Percentiles rank a stretch among this genome's conserved stretches.
These are phyloP conservation scores for Aspergillus felis DNA, from an alignment of 2,329 filamentous ascomycete genomes.

Conservation along the genomic window DNA sequence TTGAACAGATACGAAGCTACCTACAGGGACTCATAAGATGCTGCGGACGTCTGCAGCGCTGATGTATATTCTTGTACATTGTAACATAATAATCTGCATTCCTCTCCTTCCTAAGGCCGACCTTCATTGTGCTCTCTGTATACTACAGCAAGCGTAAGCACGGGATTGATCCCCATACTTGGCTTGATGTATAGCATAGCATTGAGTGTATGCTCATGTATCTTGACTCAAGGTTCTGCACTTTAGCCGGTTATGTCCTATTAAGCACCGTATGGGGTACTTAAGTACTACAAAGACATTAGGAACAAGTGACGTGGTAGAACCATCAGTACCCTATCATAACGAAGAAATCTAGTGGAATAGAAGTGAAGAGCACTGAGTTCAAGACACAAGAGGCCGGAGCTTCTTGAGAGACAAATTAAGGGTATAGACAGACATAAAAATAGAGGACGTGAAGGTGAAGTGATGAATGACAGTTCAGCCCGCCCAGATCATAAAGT, in stretches of 20 bases:
- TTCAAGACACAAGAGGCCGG: not conserved
- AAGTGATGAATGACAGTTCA: not conserved
- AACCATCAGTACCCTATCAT: not conserved
- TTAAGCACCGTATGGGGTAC: not conserved
- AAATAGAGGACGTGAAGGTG: not conserved
- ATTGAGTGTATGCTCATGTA: not conserved
- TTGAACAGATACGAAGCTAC: slow-evolving; percentile 37
- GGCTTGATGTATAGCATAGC: not conserved
- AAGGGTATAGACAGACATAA: not conserved
- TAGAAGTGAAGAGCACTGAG: too few relatives aligned
- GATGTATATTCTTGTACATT: not conserved
- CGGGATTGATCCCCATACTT: not conserved
- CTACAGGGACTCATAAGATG: slow-evolving; percentile 24
- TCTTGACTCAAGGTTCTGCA: not conserved
- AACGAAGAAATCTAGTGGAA: not conserved
- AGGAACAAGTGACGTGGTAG: not conserved
- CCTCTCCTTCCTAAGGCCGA: not conserved
- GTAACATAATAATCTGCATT: not conserved
- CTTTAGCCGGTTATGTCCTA: not conserved
- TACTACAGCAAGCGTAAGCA: not conserved
- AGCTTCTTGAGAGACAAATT: not conserved
- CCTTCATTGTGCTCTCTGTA: not conserved
- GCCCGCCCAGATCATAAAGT: not conserved
- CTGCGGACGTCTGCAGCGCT: not conserved
- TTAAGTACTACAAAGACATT: not conserved